Evolutionary conservation across 805 yeast genomes (phyloP).

Genomic region (Ogataea kodamae): DNA sequence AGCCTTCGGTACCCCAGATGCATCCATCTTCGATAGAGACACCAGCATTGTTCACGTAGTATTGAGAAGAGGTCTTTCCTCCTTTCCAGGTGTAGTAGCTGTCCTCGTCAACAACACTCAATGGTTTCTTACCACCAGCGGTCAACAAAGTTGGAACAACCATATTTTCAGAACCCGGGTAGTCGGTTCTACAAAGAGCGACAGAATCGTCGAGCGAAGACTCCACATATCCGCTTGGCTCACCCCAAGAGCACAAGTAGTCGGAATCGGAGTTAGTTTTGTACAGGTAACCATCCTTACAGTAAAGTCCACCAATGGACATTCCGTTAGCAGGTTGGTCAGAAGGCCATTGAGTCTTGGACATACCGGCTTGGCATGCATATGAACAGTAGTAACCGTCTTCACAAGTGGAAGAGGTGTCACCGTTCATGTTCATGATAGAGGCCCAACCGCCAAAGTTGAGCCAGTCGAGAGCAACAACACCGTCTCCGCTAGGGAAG

Average conservation of each 20-base stretch:
- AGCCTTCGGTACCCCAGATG: slow-evolving; percentile 60
- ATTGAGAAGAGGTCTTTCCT: slow-evolving; percentile 63
- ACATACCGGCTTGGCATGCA: slow-evolving; percentile 98
- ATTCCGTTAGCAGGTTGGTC: slow-evolving; percentile 84
- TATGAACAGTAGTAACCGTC: slow-evolving; percentile 96
- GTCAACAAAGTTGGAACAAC: slow-evolving; percentile 82
- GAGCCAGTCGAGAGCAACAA: slow-evolving; percentile 55
- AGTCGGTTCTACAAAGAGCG: slow-evolving; percentile 96
- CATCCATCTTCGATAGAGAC: slow-evolving; percentile 66
- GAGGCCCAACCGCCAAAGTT: slow-evolving; percentile 49
- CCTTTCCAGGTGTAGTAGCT: slow-evolving; percentile 63
- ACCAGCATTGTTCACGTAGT: slow-evolving; percentile 76
- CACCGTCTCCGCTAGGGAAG: slow-evolving; percentile 77
- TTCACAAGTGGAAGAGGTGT: slow-evolving; percentile 66
- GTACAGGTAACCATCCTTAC: slow-evolving; percentile 82
- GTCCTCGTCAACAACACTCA: slow-evolving; percentile 74
- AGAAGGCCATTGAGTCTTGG: slow-evolving; percentile 97
- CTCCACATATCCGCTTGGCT: slow-evolving; percentile 61
- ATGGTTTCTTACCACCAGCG: slow-evolving; percentile 61
- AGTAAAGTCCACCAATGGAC: slow-evolving; percentile 88
- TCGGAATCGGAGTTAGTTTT: slow-evolving; percentile 65
- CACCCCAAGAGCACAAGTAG: slow-evolving; percentile 87
- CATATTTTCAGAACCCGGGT: slow-evolving; percentile 99
- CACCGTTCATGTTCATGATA: slow-evolving; percentile 43
- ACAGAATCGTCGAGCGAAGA: slow-evolving; percentile 61